These are phyloP conservation scores for Crithidia mellificae DNA, from an alignment of 208 protist species.

Conservation along the genomic window DNA sequence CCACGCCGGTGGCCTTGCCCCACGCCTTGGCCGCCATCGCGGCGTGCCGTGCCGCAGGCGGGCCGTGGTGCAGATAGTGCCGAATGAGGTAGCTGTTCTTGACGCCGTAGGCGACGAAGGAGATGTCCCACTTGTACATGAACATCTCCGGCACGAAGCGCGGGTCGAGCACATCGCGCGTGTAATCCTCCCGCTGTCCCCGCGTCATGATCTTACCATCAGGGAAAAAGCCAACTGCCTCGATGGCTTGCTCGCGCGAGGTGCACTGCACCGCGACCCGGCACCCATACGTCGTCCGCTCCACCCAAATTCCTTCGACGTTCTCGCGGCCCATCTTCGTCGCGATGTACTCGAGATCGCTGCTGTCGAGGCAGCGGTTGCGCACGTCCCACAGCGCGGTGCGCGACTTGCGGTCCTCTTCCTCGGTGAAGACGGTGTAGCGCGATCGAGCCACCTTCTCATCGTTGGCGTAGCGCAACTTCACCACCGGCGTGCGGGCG, in stretches of 20 bases:
- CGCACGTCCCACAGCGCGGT: slow-evolving; percentile 84
- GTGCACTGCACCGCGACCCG: slow-evolving; percentile 81
- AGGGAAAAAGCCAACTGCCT: slow-evolving; percentile 87
- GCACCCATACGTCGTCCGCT: slow-evolving; percentile 86
- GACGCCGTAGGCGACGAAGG: slow-evolving; percentile 87
- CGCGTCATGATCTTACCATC: slow-evolving; percentile 87
- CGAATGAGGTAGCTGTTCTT: slow-evolving; percentile 91
- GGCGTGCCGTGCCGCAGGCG: slow-evolving; percentile 61
- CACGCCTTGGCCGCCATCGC: slow-evolving; percentile 89
- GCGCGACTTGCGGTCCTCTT: slow-evolving; percentile 83
- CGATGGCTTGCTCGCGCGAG: slow-evolving; percentile 77
- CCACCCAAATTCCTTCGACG: slow-evolving; percentile 85
- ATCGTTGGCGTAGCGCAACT: slow-evolving; percentile 79
- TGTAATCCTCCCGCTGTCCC: slow-evolving; percentile 88
- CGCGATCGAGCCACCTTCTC: slow-evolving; percentile 77
- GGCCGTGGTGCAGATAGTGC: slow-evolving; percentile 78
- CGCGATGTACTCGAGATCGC: slow-evolving; percentile 86
- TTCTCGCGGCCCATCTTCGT: slow-evolving; percentile 76
- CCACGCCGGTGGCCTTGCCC: slow-evolving; percentile 89
- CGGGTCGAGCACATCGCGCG: slow-evolving; percentile 81
- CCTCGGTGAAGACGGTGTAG: slow-evolving; percentile 79
- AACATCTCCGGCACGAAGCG: slow-evolving; percentile 88
- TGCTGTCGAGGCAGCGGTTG: slow-evolving; percentile 61
- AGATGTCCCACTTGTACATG: slow-evolving; percentile 91
- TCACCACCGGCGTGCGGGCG: slow-evolving; percentile 85